Evolutionary conservation across 129 eudicot genomes (phyloP), one percentile per base, ranked within the genome.

Genomic region (Solidago caesia): DNA sequence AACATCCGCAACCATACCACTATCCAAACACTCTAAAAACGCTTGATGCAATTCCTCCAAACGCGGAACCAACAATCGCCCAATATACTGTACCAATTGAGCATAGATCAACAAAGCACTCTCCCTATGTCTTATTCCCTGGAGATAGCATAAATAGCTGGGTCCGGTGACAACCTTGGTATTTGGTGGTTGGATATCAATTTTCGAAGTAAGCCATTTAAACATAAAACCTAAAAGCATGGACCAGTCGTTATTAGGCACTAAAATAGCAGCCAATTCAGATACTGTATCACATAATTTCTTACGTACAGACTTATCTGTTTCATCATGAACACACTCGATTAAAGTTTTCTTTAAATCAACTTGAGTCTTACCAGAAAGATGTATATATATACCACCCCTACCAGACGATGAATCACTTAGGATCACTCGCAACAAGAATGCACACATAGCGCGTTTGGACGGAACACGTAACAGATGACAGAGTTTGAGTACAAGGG

Each of bases 231-330:
- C 97, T 49, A 95, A 60, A 11, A 95, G 71, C 56, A 89, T 95
- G 47, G 89, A 91, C 99, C 99, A 95, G 2, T 79, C 83, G 42
- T 87, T 85, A 5, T 91, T 92, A 0, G 92, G 89, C 6, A 91
- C 49, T 56, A 91, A 79, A 48, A 85, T 74, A 21, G 21, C 83
- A 0, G 96, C 97, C 6, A 95, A 88, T 60, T 95, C 99, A 1
- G 99, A 91, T 6, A 91, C 75, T 5, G 99, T 91, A 59, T 95
- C 97, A 13, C 96, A 95, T 0, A 95, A 45, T 87, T 95, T 95
- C 76, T 85, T 95, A 13, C 80, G 71, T 11, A 91, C 84, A 0
- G 90, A 67, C 71, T 89, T 95, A 12, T 72, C 15, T 0, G 82
- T 75, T 57, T 91, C 99, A 21, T 77, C 70, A 25, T 21, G 0